Evolutionary conservation across 164 flowering plant species (phyloP), one percentile per base, ranked within the genome.

Genomic region (Nelumbo lutea): DNA sequence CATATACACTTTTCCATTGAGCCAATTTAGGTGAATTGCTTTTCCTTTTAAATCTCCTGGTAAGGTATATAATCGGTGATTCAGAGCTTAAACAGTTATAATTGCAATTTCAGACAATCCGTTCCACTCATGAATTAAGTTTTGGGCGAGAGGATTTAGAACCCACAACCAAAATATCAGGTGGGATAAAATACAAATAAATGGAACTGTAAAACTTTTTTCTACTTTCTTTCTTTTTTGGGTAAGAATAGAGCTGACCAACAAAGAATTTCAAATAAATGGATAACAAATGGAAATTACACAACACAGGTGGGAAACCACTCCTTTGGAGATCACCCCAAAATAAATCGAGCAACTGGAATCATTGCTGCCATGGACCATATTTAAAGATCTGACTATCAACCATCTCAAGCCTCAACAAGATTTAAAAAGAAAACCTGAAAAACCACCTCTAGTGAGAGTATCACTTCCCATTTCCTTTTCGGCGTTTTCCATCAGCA

Each of bases 401-500:
- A 67, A 27, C 27, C 27, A 27, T 27, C 27, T 27, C 27, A 27
- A 27, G 27, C 27, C 27, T 27, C 27, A 27, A 27, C 27, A 27
- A 27, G 27, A 27, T 27, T 27, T 27, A 27, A 27, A 68, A 61
- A 81, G 64, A 47, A 53, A 46, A 53, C 15, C 57, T 53, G 39
- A 59, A 69, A 68, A 59, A 44, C 74, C 63, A 65, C 42, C 72
- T 43, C 27, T 62, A 43, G 27, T 51, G 43, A 64, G 39, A 13
- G 5, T 68, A 14, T 9, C 83, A 88, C 77, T 85, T 88, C 70
- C 87, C 86, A 66, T 59, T 82, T 40, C 83, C 86, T 68, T 79
- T 57, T 79, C 78, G 87, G 50, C 96, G 84, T 68, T 89, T 93
- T 45, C 72, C 81, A 41, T 87, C 96, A 47, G 74, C 71, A 59